These are phyloP conservation scores for Marchantia polymorpha DNA, from an alignment of 225 moss, liverwort and hornwort genomes.

Conservation along the genomic window DNA sequence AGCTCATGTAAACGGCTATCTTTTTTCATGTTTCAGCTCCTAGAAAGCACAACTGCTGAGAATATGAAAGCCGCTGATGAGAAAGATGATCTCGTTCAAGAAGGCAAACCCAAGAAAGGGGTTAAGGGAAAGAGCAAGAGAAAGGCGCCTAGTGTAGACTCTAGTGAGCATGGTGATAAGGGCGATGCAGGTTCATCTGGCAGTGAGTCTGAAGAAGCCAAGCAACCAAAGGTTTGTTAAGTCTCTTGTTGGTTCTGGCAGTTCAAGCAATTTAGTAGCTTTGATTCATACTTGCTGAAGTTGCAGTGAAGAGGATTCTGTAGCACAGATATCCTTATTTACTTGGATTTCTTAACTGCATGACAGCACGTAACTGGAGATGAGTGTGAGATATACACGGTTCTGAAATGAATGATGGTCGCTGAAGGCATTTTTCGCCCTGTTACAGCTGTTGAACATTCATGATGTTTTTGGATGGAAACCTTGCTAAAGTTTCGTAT, in stretches of 20 bases:
- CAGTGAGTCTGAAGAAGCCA: constrained; percentile 32
- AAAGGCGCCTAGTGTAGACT: background rate
- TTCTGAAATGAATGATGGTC: background rate
- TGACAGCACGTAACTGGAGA: background rate
- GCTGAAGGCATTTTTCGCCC: background rate
- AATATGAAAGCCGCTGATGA: constrained; percentile 1
- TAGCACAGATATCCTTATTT: background rate
- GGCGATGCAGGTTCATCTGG: constrained; percentile 30
- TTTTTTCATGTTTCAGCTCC: constrained; percentile 26
- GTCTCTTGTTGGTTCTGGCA: too few species aligned
- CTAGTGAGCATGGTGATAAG: constrained; percentile 31
- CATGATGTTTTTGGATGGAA: background rate
- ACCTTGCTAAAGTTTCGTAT: background rate
- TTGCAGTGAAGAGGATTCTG: background rate
- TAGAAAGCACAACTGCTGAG: constrained; percentile 16
- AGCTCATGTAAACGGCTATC: too few species aligned
- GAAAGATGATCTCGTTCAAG: constrained; percentile 1
- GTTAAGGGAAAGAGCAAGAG: constrained; percentile 19
- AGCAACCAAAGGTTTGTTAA: constrained; percentile 23
- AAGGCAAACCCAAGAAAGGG: constrained; percentile 12
- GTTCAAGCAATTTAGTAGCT: background rate
- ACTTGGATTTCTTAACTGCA: too few species aligned
- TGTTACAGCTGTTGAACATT: background rate
- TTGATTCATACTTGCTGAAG: background rate
- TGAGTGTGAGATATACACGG: background rate